Evolutionary conservation across 2,329 filamentous ascomycete genomes (phyloP).

Genomic region (Penicillium hesseltinei): DNA sequence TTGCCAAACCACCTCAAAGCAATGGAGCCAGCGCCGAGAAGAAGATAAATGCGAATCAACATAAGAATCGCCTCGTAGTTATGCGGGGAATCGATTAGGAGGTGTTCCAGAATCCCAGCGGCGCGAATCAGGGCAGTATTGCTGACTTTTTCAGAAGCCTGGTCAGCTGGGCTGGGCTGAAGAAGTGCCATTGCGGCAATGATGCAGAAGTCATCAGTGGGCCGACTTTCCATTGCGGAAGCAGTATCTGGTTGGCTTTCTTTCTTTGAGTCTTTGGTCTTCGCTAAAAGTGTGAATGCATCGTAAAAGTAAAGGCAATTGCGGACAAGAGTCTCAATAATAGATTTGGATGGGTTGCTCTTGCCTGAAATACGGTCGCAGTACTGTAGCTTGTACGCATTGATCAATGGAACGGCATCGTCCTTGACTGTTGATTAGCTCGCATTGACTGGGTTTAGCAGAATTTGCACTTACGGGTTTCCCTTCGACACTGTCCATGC

Average conservation of each 20-base stretch:
- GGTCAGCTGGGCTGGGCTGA: constrained; percentile 26
- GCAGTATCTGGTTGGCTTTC: constrained; percentile 17
- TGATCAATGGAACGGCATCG: constrained; percentile 36
- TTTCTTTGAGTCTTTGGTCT: constrained; percentile 11
- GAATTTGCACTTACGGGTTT: constrained; percentile 23
- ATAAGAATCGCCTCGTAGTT: constrained; percentile 48
- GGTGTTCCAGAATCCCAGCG: constrained; percentile 40
- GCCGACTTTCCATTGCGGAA: constrained; percentile 44
- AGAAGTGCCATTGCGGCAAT: constrained; percentile 46
- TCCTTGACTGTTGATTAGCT: constrained; percentile 17
- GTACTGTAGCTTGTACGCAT: constrained; percentile 46
- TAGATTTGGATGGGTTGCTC: constrained; percentile 22
- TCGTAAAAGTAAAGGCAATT: constrained; percentile 40
- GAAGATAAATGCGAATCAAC: constrained; percentile 45
- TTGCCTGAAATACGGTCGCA: constrained; percentile 39
- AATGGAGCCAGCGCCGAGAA: constrained; percentile 46
- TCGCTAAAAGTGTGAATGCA: constrained; percentile 20
- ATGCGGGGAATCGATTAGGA: constrained; percentile 45
- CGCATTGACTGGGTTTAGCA: not conserved
- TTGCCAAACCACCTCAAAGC: constrained; percentile 47
- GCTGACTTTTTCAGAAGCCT: constrained; percentile 21
- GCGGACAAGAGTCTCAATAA: constrained; percentile 38
- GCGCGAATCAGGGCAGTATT: constrained; percentile 38
- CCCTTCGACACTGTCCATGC: constrained; percentile 16
- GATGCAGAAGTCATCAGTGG: constrained; percentile 45